Conservation (phyloP, 148 eudicot species). For the Polygonum aviculare region DNA sequence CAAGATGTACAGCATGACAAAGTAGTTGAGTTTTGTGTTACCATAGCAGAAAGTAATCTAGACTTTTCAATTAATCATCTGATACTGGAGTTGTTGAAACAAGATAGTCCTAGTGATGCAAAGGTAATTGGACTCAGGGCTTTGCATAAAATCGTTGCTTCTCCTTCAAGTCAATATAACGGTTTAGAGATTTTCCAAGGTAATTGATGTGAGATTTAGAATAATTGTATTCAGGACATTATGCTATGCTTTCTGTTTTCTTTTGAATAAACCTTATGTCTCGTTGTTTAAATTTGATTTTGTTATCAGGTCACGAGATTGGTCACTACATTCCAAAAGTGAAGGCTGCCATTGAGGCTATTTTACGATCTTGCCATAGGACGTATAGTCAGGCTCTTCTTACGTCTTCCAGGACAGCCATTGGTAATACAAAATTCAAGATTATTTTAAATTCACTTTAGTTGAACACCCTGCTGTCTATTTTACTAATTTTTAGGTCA, state of each 20-base stretch:
- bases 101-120: constrained; percentile 96
- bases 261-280: neutral
- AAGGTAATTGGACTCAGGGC: constrained; percentile 99
- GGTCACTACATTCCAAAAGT: constrained; percentile 98
- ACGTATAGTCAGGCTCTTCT: constrained; percentile 92
- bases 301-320: constrained; percentile 67
- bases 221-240: neutral
- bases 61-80: constrained; percentile 95
- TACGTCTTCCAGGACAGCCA: constrained; percentile 80
- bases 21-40: constrained; percentile 94
- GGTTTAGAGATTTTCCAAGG: constrained; percentile 98
- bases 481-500: neutral
- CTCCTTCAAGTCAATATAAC: constrained; percentile 75
- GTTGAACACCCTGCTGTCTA: neutral
- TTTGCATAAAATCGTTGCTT: constrained; percentile 89
- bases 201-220: constrained; percentile 20
- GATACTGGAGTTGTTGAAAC: constrained; percentile 86
- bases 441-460: neutral
- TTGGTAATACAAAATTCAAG: constrained; percentile 39
- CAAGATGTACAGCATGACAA: constrained; percentile 99
- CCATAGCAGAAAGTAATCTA: constrained; percentile 92
- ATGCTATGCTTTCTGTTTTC: neutral
- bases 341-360: constrained; percentile 92
- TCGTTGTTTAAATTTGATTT: constrained; percentile 17
- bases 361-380: constrained; percentile 86